Base-by-base conservation (phyloP, 2,329 filamentous ascomycete genomes). In the Dothideomycetidae sp. region DNA sequence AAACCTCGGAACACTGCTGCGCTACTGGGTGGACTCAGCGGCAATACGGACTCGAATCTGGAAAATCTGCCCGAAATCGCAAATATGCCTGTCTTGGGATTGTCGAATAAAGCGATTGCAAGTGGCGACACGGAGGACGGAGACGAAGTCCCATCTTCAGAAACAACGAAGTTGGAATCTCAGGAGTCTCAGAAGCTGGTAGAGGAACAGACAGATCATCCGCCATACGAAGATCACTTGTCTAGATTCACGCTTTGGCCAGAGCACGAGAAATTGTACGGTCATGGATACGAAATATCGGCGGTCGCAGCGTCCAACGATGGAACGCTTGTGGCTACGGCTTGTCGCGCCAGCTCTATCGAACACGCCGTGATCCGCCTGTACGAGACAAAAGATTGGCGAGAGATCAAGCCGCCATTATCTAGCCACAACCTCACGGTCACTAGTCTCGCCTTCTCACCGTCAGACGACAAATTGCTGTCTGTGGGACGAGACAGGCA, bases 281-380 rank as follows among this genome's bases (percentile, higher is more conserved):
- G 90, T 2, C 90, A 98, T 59, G 90, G 90, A 18, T 94, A 94
- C 60, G 90, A 98, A 58, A 88, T 98, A 34, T 93, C 84, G 2
- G 81, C 83, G 26, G 73, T 93, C 11, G 81, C 86, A 9, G 71
- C 78, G 5, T 84, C 75, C 50, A 72, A 81, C 51, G 76, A 85
- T 49, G 79, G 81, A 10, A 64, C 59, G 3, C 58, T 94, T 14
- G 70, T 98, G 10, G 90, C 90, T 19, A 94, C 86, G 37, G 85
- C 90, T 2, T 98, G 90, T 63, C 83, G 81, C 52, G 90, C 90
- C 12, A 93, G 79, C 53, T 92, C 85, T 1, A 68, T 88, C 40
- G 90, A 94, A 56, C 90, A 98, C 54, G 90, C 90, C 30, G 86
- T 96, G 28, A 83, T 98, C 50, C 75, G 90, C 13, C 59, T 98